phyloP scores from a whole-genome alignment of 2,329 filamentous ascomycete genomes.

The Acephala macrosclerotiorum region DNA sequence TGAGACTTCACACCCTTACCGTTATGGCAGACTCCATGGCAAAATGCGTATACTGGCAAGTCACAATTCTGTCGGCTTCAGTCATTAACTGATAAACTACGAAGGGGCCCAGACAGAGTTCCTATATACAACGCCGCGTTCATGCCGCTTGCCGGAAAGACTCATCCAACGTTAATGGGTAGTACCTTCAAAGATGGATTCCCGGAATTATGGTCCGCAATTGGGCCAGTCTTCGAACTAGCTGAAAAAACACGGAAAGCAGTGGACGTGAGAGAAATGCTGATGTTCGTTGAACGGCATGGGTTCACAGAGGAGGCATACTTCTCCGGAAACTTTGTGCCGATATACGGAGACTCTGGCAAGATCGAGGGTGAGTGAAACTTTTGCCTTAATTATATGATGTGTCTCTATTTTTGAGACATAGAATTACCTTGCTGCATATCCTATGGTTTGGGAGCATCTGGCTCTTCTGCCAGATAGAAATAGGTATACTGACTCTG shows the following conservation, averaged over 20 bases:
- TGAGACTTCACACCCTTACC: slow-evolving; percentile 35
- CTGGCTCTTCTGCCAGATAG: no score
- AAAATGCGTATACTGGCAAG: slow-evolving; percentile 37
- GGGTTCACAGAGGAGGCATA: slow-evolving; percentile 39
- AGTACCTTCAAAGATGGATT: slow-evolving; percentile 29
- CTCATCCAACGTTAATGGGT: slow-evolving; percentile 38
- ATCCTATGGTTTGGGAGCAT: no score
- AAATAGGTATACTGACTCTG: neutral
- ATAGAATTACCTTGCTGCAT: no score
- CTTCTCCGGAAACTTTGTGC: slow-evolving; percentile 41
- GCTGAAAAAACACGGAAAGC: slow-evolving; percentile 35
- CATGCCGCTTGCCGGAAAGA: slow-evolving; percentile 34
- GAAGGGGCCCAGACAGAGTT: slow-evolving; percentile 36
- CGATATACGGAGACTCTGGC: slow-evolving; percentile 35
- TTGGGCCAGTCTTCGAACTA: slow-evolving; percentile 29
- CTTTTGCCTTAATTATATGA: no score
- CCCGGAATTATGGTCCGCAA: slow-evolving; percentile 32
- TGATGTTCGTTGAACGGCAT: slow-evolving; percentile 36
- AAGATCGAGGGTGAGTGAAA: slow-evolving; percentile 26
- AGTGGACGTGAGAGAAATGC: slow-evolving; percentile 33
- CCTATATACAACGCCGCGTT: slow-evolving; percentile 41
- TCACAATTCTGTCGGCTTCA: neutral
- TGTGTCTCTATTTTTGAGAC: no score
- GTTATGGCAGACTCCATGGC: slow-evolving; percentile 37
- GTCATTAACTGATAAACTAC: neutral